A percentile compares a stretch with the other conserved stretches of the same genome.
Conservation (phyloP, 805 yeast genomes). For the Metschnikowia gruessii region DNA sequence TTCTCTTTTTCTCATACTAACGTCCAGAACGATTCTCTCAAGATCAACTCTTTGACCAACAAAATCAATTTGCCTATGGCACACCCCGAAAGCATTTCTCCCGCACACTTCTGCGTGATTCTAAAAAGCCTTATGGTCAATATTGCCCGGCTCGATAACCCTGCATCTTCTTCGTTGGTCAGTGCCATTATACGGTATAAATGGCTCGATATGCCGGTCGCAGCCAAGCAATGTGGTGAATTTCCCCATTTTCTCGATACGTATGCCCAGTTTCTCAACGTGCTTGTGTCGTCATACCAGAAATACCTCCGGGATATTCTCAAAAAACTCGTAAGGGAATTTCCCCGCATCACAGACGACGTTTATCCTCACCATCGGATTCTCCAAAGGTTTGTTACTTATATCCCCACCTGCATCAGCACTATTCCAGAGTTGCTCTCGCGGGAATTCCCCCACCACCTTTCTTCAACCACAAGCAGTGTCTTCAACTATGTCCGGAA, state of each 20-base stretch:
- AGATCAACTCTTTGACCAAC: slow-evolving; percentile 56
- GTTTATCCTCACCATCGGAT: slow-evolving; percentile 53
- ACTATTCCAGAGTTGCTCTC: slow-evolving; percentile 57
- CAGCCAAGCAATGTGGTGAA: slow-evolving; percentile 17
- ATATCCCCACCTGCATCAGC: slow-evolving; percentile 79
- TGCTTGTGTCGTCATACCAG: slow-evolving; percentile 81
- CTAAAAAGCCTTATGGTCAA: slow-evolving; percentile 60
- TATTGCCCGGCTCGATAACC: slow-evolving; percentile 63
- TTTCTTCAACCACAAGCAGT: slow-evolving; percentile 50
- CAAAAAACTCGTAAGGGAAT: slow-evolving; percentile 60
- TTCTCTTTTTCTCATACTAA: slow-evolving; percentile 23
- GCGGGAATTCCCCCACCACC: slow-evolving; percentile 73
- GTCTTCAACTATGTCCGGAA: slow-evolving; percentile 65
- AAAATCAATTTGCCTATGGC: slow-evolving; percentile 54
- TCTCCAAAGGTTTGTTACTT: slow-evolving; percentile 58
- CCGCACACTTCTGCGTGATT: slow-evolving; percentile 51
- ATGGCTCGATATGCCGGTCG: slow-evolving; percentile 53
- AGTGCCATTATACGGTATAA: slow-evolving; percentile 58
- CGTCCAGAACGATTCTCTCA: slow-evolving; percentile 45
- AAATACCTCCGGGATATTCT: slow-evolving; percentile 89
- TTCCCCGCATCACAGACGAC: slow-evolving; percentile 30
- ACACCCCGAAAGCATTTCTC: slow-evolving; percentile 53
- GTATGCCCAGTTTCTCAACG: slow-evolving; percentile 70
- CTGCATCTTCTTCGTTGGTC: slow-evolving; percentile 51
- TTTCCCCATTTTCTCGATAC: slow-evolving; percentile 40